phyloP scores from a whole-genome alignment of 345 rosid species.

The Eutrema japonicum region DNA sequence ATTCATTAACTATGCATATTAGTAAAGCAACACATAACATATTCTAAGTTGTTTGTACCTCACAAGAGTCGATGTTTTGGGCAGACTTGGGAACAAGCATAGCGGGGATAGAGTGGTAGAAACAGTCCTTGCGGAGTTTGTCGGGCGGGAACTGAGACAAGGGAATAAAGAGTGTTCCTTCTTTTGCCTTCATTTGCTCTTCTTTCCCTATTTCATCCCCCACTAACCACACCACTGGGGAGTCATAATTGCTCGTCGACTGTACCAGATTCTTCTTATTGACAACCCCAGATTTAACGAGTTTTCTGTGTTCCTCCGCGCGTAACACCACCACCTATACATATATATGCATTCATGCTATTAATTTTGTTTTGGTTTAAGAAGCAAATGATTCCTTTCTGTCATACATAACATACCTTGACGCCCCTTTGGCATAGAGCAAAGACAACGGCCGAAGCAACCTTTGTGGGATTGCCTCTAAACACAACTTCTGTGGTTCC shows the following conservation, averaged over 20 bases:
- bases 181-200: slow-evolving; percentile 53
- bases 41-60: slow-evolving; percentile 39
- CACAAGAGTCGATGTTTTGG: slow-evolving; percentile 58
- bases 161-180: slow-evolving; percentile 60
- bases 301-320: slow-evolving; percentile 1
- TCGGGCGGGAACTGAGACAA: slow-evolving; percentile 52
- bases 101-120: slow-evolving; percentile 59
- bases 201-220: slow-evolving; percentile 53
- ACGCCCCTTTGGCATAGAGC: slow-evolving; percentile 48
- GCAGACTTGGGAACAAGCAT: slow-evolving; percentile 54
- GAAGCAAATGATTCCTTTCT: not conserved
- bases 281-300: slow-evolving; percentile 2
- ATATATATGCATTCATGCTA: not conserved
- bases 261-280: slow-evolving; percentile 8
- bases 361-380: not conserved
- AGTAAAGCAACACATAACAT: not conserved
- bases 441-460: slow-evolving; percentile 44
- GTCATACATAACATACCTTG: slow-evolving; percentile 32
- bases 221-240: slow-evolving; percentile 53
- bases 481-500: slow-evolving; percentile 47
- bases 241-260: not conserved
- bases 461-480: slow-evolving; percentile 49
- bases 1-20: too few species aligned
- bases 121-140: slow-evolving; percentile 52
- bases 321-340: slow-evolving; percentile 17